Conservation (phyloP, 1,139 yeast genomes). For the Lodderomyces theae region DNA sequence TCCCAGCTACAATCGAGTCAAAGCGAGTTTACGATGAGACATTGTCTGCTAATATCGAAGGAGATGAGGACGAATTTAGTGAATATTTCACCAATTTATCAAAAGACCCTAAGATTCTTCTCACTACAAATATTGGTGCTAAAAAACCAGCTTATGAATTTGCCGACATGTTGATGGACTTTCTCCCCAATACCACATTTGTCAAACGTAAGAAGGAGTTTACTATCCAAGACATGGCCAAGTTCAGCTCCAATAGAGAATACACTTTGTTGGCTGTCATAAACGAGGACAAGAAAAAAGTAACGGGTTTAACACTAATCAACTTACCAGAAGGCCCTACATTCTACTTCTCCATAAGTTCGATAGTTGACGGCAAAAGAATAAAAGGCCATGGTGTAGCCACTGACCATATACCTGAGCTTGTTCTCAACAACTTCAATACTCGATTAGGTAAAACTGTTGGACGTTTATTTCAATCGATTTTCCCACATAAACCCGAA, state of each 20-base stretch:
- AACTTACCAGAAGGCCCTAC: conserved; percentile 96
- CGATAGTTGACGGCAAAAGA: conserved; percentile 69
- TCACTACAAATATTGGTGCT: conserved; percentile 88
- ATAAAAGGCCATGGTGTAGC: conserved; percentile 88
- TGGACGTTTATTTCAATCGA: conserved; percentile 84
- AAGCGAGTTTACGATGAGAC: conserved; percentile 92
- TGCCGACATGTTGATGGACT: conserved; percentile 81
- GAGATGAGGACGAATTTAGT: conserved; percentile 71
- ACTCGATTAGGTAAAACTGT: conserved; percentile 92
- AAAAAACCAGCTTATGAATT: conserved; percentile 85
- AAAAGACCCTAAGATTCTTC: conserved; percentile 72
- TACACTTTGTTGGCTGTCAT: conserved; percentile 85
- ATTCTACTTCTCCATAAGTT: conserved; percentile 83
- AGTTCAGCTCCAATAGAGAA: conserved; percentile 74
- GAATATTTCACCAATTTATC: conserved; percentile 57
- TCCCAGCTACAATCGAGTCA: conserved; percentile 84
- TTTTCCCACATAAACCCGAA: conserved; percentile 91
- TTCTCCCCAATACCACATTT: conserved; percentile 81
- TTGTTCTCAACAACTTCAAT: conserved; percentile 84
- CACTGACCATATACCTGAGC: conserved; percentile 87
- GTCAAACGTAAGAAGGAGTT: conserved; percentile 84
- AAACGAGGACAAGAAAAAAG: conserved; percentile 89
- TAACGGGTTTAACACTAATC: conserved; percentile 87
- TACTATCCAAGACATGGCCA: conserved; percentile 81
- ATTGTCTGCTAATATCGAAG: conserved; percentile 68